Conservation (phyloP, 768 basidiomycete genomes). For the Cyclocybe cylindracea region DNA sequence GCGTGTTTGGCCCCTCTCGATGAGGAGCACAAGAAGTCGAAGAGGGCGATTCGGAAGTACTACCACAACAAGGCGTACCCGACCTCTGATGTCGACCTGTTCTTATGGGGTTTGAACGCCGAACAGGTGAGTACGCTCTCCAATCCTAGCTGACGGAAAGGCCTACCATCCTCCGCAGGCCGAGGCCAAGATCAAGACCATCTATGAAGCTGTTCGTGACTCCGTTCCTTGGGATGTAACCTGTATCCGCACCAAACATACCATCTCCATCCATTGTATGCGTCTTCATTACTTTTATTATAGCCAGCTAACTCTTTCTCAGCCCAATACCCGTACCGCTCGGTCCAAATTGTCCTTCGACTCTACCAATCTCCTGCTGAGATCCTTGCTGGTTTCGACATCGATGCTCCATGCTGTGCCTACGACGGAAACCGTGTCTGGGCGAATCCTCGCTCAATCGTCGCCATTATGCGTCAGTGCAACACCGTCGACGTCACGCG, state of each 20-base stretch:
- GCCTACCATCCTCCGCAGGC: conserved; percentile 34
- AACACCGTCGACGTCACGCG: conserved; percentile 63
- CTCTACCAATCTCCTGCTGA: conserved; percentile 66
- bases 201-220: conserved; percentile 65
- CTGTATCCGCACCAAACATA: conserved; percentile 66
- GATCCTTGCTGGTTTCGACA: conserved; percentile 66
- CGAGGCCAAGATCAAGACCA: conserved; percentile 56
- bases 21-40: conserved; percentile 48
- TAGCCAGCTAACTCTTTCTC: not conserved
- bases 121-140: conserved; percentile 40
- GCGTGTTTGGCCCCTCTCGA: conserved; percentile 57
- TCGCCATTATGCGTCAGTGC: conserved; percentile 67
- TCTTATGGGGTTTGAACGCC: conserved; percentile 58
- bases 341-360: conserved; percentile 67
- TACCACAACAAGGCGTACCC: conserved; percentile 58
- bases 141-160: not conserved
- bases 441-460: conserved; percentile 59
- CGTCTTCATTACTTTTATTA: not conserved
- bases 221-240: conserved; percentile 71
- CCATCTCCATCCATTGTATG: conserved; percentile 63
- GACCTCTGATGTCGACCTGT: conserved; percentile 64
- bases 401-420: conserved; percentile 63
- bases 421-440: conserved; percentile 50
- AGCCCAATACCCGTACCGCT: conserved; percentile 69
- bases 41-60: conserved; percentile 56